A percentile compares a stretch with the other conserved stretches of the same genome.
phyloP scores from a whole-genome alignment of 192 early-diverging fungal genomes.

The Gamsiella multidivaricata region DNA sequence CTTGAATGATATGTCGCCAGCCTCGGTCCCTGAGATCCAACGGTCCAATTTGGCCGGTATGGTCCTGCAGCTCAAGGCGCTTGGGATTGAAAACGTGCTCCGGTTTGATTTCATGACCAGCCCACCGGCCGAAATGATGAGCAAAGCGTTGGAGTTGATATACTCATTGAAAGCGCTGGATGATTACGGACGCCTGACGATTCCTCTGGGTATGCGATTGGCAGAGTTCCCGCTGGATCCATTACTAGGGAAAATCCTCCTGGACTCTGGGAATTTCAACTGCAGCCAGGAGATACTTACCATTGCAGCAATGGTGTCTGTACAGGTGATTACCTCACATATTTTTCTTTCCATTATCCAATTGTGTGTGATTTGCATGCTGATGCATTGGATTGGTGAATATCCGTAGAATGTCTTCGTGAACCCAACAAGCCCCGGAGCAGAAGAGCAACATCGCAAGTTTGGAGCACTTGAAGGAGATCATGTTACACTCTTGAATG shows the following conservation, averaged over 20 bases:
- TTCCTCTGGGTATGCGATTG: conserved; percentile 74
- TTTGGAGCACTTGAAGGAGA: conserved; percentile 85
- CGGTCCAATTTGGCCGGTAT: conserved; percentile 74
- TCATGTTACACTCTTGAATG: conserved; percentile 65
- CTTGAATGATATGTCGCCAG: conserved; percentile 77
- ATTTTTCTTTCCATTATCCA: background rate
- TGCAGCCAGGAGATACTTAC: conserved; percentile 82
- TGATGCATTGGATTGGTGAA: background rate
- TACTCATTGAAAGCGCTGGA: conserved; percentile 81
- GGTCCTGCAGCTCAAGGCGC: conserved; percentile 80
- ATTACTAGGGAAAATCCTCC: conserved; percentile 71
- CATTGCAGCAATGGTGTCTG: conserved; percentile 83
- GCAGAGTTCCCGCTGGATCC: conserved; percentile 85
- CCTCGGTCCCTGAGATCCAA: conserved; percentile 96
- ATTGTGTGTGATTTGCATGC: background rate
- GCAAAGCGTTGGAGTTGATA: conserved; percentile 75
- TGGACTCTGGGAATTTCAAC: conserved; percentile 69
- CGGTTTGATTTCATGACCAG: conserved; percentile 83
- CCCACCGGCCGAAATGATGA: conserved; percentile 78
- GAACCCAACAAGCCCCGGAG: conserved; percentile 35
- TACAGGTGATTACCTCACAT: conserved; percentile 61
- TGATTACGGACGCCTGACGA: conserved; percentile 73
- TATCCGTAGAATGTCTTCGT: conserved; percentile 59
- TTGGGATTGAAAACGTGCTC: conserved; percentile 85
- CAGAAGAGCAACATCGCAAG: conserved; percentile 69